Percentiles rank a stretch among this genome's conserved stretches.
These are phyloP conservation scores for Komagataella mondaviorum DNA, from an alignment of 805 yeast species.

Conservation along the genomic window DNA sequence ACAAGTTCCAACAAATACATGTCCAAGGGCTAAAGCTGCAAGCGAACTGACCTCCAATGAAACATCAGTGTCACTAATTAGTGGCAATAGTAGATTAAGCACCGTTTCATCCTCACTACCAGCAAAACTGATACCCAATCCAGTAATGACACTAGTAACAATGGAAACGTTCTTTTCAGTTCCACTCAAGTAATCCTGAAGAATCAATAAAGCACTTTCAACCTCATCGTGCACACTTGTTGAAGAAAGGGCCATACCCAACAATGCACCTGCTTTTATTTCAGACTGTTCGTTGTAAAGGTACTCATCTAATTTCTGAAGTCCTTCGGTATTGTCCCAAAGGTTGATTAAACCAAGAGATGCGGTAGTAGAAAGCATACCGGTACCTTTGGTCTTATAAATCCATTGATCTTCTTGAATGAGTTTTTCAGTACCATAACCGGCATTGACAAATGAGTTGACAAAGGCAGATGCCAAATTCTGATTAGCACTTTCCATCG, in stretches of 20 bases:
- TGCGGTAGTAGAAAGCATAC: conserved; percentile 88
- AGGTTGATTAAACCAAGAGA: conserved; percentile 80
- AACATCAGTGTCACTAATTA: conserved; percentile 63
- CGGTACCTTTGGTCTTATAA: conserved; percentile 81
- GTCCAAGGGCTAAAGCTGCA: conserved; percentile 88
- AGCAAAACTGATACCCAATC: conserved; percentile 89
- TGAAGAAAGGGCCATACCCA: conserved; percentile 89
- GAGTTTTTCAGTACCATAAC: conserved; percentile 78
- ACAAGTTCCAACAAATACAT: conserved; percentile 90
- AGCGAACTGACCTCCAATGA: conserved; percentile 71
- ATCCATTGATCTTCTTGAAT: conserved; percentile 72
- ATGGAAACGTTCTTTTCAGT: conserved; percentile 44
- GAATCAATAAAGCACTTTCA: conserved; percentile 78
- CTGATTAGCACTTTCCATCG: conserved; percentile 86
- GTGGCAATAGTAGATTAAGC: conserved; percentile 61
- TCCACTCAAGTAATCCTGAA: conserved; percentile 51
- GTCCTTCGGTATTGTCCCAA: conserved; percentile 85
- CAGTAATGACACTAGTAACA: conserved; percentile 74
- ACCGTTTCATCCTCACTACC: conserved; percentile 86
- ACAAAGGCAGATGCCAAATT: conserved; percentile 92
- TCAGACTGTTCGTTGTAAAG: conserved; percentile 76
- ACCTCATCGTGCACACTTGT: conserved; percentile 93
- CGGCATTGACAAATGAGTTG: conserved; percentile 81
- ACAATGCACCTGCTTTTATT: conserved; percentile 89
- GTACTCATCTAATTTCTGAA: conserved; percentile 81